A percentile compares a stretch with the other conserved stretches of the same genome.
These are phyloP conservation scores for Aureobasidium sp. DNA, from an alignment of 2,329 filamentous ascomycete genomes.

Conservation along the genomic window DNA sequence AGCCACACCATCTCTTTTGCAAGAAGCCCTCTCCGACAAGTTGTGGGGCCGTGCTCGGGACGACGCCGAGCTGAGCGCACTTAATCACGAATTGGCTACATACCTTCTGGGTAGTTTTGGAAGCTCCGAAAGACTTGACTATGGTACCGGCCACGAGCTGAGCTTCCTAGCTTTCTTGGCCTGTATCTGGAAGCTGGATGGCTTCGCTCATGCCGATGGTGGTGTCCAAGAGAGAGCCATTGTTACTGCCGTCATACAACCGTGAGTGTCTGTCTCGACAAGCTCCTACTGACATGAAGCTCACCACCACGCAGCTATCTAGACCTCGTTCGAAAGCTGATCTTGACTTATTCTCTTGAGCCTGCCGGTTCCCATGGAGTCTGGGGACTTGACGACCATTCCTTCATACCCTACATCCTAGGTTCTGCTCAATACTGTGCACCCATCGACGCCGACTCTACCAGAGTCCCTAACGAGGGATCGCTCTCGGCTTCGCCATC, in stretches of 20 bases:
- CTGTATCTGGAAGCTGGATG: constrained; percentile 82
- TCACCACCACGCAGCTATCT: constrained; percentile 55
- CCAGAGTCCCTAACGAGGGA: constrained; percentile 60
- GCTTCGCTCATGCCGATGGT: constrained; percentile 55
- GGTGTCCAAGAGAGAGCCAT: constrained; percentile 67
- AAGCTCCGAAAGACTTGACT: constrained; percentile 82
- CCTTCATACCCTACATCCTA: constrained; percentile 88
- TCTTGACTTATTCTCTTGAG: constrained; percentile 86
- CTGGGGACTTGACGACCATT: constrained; percentile 98
- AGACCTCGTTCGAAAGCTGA: constrained; percentile 71
- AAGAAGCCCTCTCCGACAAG: constrained; percentile 47
- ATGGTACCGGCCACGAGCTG: constrained; percentile 91
- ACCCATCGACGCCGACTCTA: constrained; percentile 35
- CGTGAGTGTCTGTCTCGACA: constrained; percentile 47
- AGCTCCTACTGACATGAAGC: not conserved
- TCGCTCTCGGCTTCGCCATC: constrained; percentile 63
- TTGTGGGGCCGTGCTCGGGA: constrained; percentile 34
- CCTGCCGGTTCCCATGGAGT: constrained; percentile 95
- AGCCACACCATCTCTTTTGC: constrained; percentile 50
- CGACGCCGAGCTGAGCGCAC: constrained; percentile 23
- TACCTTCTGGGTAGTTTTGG: constrained; percentile 86
- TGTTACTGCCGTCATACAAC: constrained; percentile 74
- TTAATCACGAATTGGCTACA: constrained; percentile 60
- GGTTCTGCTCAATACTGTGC: constrained; percentile 85
- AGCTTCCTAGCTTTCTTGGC: constrained; percentile 90